Evolutionary conservation across 208 protist species (phyloP), one percentile per base, ranked within the genome.

Genomic region (Leishmania tarentolae): DNA sequence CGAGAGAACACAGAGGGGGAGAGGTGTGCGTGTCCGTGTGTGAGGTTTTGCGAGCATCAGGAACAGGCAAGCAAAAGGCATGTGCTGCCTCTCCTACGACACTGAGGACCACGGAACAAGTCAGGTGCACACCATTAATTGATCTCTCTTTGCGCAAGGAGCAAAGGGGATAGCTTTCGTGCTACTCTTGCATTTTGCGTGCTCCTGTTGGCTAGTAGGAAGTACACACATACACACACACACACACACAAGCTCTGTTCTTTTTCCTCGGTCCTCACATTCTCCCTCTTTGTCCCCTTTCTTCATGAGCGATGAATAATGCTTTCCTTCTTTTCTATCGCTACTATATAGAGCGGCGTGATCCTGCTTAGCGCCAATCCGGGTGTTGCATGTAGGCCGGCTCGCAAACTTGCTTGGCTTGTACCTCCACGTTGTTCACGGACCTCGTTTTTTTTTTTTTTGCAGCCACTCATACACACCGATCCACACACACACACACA

Each of bases 371-470:
- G 72, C 35, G 72, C 37, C 44, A 44, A 73, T 3, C 24, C 17
- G 42, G 69, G 13, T 13, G 69, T 73, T 73, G 69, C 69, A 50
- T 28, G 40, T 28, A 73, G 69, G 44, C 69, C 28, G 28, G 21
- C 69, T 52, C 40, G 11, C 28, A 24, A 53, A 53, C 69, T 1
- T 73, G 11, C 11, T 73, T 73, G 44, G 44, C 44, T 73, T 8
- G 35, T 44, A 28, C 21, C 69, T 13, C 40, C 17, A 21, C 50
- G 42, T 31, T 46, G 42, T 11, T 73, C 21, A 8, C 31, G 40
- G 66, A 57, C 24, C 46, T 80, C 80, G 59, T 46, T 79, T 83
- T 75, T 81, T n/a, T 3, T 35, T n/a, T n/a, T 73, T 9, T 73
- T 24, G 42, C 28, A 19, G 28, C 15, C n/a, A 7, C 68, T 4